Evolutionary conservation across 139 green algal genomes (phyloP).

Genomic region (Pseudopediastrum boryanum): DNA sequence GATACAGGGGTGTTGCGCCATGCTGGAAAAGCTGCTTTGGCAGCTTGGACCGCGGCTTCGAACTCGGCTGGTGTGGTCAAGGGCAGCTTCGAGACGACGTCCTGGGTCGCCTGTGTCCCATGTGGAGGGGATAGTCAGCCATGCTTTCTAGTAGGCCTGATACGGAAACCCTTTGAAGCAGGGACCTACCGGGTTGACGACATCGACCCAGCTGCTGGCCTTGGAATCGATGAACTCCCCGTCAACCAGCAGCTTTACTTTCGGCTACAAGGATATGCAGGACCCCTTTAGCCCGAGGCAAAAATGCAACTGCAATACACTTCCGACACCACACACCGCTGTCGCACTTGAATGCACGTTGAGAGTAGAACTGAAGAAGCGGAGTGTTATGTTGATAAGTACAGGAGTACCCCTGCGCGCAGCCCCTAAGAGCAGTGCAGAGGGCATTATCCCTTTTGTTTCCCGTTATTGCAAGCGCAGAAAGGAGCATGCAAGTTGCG

Average conservation of each 20-base stretch:
- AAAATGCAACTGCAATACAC: neutral
- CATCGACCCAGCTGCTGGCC: constrained; percentile 69
- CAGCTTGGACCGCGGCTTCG: constrained; percentile 80
- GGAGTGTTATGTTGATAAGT: neutral
- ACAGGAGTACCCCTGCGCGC: neutral
- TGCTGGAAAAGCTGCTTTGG: constrained; percentile 79
- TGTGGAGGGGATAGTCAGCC: neutral
- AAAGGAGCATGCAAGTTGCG: too few relatives aligned
- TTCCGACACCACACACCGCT: neutral
- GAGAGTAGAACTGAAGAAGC: neutral
- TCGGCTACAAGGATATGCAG: neutral
- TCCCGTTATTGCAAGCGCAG: too few relatives aligned
- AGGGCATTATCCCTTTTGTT: too few relatives aligned
- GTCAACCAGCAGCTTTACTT: constrained; percentile 67
- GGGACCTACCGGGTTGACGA: constrained; percentile 78
- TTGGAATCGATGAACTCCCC: constrained; percentile 75
- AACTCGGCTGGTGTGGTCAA: constrained; percentile 86
- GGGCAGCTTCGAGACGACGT: constrained; percentile 84
- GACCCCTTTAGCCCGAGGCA: neutral
- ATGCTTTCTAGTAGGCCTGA: neutral
- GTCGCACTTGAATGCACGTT: neutral
- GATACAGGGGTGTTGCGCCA: constrained; percentile 85
- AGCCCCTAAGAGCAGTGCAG: too few relatives aligned
- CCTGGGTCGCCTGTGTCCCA: constrained; percentile 75
- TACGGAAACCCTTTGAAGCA: neutral